Conservation (phyloP, 2,329 filamentous ascomycete species). For the Colletotrichum paranaense region DNA sequence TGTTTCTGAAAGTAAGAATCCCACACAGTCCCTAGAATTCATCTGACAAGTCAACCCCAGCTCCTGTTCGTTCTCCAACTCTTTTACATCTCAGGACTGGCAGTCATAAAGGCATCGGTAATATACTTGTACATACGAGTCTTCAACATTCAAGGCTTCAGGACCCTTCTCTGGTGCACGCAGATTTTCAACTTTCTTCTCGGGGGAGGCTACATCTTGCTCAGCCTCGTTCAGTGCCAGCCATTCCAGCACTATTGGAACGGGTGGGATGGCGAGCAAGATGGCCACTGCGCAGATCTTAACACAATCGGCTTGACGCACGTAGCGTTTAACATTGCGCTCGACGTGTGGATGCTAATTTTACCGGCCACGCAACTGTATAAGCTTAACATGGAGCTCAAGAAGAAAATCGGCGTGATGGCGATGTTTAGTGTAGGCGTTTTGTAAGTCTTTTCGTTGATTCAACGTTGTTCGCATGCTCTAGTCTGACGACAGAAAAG, state of each 20-base stretch:
- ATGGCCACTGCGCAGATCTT: background rate
- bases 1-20: background rate
- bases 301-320: background rate
- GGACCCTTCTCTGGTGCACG: background rate
- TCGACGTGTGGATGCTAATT: constrained; percentile 39
- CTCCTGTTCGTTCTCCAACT: constrained; percentile 42
- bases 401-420: constrained; percentile 36
- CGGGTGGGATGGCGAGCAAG: background rate
- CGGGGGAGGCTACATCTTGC: background rate
- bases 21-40: background rate
- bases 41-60: constrained; percentile 29
- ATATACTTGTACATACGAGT: constrained; percentile 47
- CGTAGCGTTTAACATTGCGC: constrained; percentile 36
- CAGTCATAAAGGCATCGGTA: constrained; percentile 45
- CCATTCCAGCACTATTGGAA: constrained; percentile 8
- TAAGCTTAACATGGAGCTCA: constrained; percentile 34
- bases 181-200: background rate
- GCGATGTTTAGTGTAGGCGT: constrained; percentile 52
- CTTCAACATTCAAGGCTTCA: constrained; percentile 39
- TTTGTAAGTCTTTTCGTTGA: constrained; percentile 47
- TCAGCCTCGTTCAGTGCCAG: background rate
- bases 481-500: background rate
- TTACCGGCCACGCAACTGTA: constrained; percentile 36
- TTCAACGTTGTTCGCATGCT: no score
- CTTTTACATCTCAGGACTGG: constrained; percentile 45